phyloP scores from a whole-genome alignment of 331 rosid species.

The Malus hybrid region DNA sequence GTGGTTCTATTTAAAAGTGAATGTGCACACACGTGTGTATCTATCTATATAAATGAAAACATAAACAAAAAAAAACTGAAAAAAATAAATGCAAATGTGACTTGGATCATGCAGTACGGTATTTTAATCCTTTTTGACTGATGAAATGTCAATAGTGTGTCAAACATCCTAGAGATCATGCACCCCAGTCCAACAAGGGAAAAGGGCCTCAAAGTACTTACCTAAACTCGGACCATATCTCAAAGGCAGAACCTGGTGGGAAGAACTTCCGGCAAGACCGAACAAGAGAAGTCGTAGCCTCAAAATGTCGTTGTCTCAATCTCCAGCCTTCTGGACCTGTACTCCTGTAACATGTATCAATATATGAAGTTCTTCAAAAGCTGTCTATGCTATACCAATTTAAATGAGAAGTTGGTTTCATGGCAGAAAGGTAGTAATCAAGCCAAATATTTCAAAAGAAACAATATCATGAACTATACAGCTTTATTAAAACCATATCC shows the following conservation, averaged over 20 bases:
- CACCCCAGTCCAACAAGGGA: neutral
- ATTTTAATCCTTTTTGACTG: conserved; percentile 9
- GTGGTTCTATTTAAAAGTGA: neutral
- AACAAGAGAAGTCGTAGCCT: conserved; percentile 83
- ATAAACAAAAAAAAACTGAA: neutral
- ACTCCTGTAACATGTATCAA: conserved; percentile 47
- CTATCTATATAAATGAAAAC: neutral
- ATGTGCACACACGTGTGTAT: neutral
- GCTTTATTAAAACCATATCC: neutral
- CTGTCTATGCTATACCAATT: neutral
- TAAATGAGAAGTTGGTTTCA: conserved; percentile 5
- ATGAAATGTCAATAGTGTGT: conserved; percentile 2
- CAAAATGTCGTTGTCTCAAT: conserved; percentile 85
- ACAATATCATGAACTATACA: conserved; percentile 3
- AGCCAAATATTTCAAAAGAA: neutral
- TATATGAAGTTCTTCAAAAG: conserved; percentile 4
- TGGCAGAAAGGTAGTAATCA: neutral
- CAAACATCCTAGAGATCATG: conserved; percentile 5
- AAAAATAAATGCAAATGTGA: neutral
- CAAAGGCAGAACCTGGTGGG: conserved; percentile 85
- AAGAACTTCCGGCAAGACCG: conserved; percentile 92
- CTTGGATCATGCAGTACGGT: conserved; percentile 12
- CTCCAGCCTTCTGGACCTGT: conserved; percentile 99
- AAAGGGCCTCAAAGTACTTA: conserved; percentile 31
- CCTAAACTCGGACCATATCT: conserved; percentile 97